Percentiles rank a stretch among this genome's conserved stretches.
phyloP scores from a whole-genome alignment of 73 alveolate species.

The Stentor coeruleus region DNA sequence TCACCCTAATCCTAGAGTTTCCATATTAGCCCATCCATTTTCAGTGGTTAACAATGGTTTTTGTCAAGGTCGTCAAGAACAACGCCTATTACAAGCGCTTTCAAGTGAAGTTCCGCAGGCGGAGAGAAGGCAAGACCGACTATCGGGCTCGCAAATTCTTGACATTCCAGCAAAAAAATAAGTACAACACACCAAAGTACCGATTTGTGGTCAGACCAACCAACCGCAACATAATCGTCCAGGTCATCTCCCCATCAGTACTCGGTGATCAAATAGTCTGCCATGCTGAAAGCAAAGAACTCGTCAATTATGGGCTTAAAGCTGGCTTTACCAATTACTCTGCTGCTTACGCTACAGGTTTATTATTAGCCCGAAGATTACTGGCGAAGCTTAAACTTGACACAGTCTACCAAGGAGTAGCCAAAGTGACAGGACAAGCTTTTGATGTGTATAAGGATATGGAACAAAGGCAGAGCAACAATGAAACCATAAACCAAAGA shows the following conservation, averaged over 20 bases:
- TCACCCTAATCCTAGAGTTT: not conserved
- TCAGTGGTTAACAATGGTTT: constrained; percentile 77
- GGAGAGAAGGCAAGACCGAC: constrained; percentile 99
- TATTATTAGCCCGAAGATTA: constrained; percentile 96
- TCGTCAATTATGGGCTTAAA: constrained; percentile 89
- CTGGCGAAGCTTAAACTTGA: constrained; percentile 91
- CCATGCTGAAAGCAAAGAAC: constrained; percentile 95
- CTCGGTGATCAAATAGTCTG: constrained; percentile 95
- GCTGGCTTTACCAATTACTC: constrained; percentile 99
- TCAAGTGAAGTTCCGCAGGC: constrained; percentile 97
- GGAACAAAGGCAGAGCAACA: constrained; percentile 62
- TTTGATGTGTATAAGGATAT: constrained; percentile 84
- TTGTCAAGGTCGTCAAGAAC: constrained; percentile 96
- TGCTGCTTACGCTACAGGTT: constrained; percentile 99
- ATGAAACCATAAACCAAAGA: constrained; percentile 66
- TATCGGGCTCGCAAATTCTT: constrained; percentile 97
- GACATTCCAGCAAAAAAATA: constrained; percentile 96
- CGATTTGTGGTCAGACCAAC: constrained; percentile 99
- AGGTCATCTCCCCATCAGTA: constrained; percentile 93
- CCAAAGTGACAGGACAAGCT: constrained; percentile 79
- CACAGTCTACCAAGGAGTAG: constrained; percentile 84
- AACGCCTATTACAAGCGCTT: constrained; percentile 97
- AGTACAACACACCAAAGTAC: constrained; percentile 99
- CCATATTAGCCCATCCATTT: too few relatives aligned
- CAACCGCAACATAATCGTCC: constrained; percentile 93